These are phyloP conservation scores for Gilbertella persicaria DNA, from an alignment of 371 early-diverging fungal species.

Conservation along the genomic window DNA sequence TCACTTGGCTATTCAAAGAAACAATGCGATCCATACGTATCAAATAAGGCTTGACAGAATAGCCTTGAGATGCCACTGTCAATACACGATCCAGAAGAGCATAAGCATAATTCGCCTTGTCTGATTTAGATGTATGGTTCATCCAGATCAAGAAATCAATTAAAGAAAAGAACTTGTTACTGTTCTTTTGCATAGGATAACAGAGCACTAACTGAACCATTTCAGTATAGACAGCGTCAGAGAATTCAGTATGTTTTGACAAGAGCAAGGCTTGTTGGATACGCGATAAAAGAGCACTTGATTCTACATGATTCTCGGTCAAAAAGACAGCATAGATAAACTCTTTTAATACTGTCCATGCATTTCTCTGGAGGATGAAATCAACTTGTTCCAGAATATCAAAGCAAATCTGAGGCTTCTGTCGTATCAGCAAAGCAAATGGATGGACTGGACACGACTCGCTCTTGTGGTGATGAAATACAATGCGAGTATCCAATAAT, in stretches of 20 bases:
- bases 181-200: slow-evolving; percentile 9
- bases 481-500: slow-evolving; percentile 10
- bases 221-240: neutral
- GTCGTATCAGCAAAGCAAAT: slow-evolving; percentile 25
- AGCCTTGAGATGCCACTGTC: neutral
- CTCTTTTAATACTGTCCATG: neutral
- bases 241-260: neutral
- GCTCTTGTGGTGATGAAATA: slow-evolving; percentile 7
- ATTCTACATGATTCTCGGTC: slow-evolving; percentile 9
- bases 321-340: slow-evolving; percentile 27
- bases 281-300: slow-evolving; percentile 20
- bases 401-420: slow-evolving; percentile 27
- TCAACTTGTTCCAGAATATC: slow-evolving; percentile 29
- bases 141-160: slow-evolving; percentile 9
- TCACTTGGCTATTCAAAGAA: neutral
- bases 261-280: slow-evolving; percentile 3
- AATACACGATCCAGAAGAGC: slow-evolving; percentile 11
- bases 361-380: slow-evolving; percentile 11
- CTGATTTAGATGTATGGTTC: neutral
- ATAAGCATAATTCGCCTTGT: neutral
- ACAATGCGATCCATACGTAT: slow-evolving; percentile 10
- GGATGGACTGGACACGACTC: slow-evolving; percentile 20
- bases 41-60: slow-evolving; percentile 6
- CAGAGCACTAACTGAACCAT: neutral
- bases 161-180: neutral